A percentile compares a stretch with the other conserved stretches of the same genome.
phyloP scores from a whole-genome alignment of 805 yeast genomes.

The Clavispora carvajalis region DNA sequence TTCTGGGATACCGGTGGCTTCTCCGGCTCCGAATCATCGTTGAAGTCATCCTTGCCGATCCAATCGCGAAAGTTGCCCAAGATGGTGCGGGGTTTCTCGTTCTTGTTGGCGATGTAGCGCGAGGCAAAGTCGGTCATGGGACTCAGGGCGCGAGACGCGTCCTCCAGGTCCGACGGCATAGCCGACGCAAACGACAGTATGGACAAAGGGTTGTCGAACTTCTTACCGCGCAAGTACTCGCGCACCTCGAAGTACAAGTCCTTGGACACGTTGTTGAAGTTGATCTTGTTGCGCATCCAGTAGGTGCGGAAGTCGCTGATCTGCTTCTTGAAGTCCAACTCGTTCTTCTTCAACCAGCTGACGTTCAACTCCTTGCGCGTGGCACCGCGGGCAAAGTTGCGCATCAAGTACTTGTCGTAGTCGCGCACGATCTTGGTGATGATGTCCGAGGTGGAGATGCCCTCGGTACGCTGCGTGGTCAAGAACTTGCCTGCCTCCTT shows the following conservation, averaged over 20 bases:
- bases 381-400: conserved; percentile 97
- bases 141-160: conserved; percentile 29
- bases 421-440: conserved; percentile 93
- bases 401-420: conserved; percentile 92
- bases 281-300: conserved; percentile 70
- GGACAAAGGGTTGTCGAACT: conserved; percentile 20
- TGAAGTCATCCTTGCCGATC: conserved; percentile 30
- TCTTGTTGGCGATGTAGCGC: conserved; percentile 55
- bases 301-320: conserved; percentile 81
- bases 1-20: not conserved
- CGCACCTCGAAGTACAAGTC: conserved; percentile 84
- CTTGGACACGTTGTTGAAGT: conserved; percentile 64
- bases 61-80: conserved; percentile 39
- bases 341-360: conserved; percentile 96
- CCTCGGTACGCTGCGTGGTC: conserved; percentile 94
- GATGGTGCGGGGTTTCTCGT: conserved; percentile 26
- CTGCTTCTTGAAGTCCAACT: conserved; percentile 87
- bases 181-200: conserved; percentile 12
- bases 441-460: conserved; percentile 91
- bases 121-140: conserved; percentile 68
- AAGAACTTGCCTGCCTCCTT: conserved; percentile 87
- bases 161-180: conserved; percentile 26
- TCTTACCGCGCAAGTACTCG: conserved; percentile 56
- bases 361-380: conserved; percentile 94
- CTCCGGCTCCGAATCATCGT: conserved; percentile 13